These are phyloP conservation scores for Psilocybe sp. DNA, from an alignment of 768 basidiomycete species.

Conservation along the genomic window DNA sequence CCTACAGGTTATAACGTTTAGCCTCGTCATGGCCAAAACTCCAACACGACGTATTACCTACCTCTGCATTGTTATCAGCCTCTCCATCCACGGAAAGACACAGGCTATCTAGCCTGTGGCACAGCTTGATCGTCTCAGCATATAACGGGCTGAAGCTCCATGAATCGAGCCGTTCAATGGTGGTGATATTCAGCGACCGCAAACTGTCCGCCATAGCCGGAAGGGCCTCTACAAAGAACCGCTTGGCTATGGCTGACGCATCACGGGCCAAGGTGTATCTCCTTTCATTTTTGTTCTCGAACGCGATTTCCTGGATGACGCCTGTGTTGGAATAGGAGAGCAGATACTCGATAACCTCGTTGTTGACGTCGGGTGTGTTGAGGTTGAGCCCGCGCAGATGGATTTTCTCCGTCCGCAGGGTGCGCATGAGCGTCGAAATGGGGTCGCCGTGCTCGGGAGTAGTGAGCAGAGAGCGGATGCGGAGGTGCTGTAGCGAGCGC, in stretches of 20 bases:
- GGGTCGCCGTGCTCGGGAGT: slow-evolving; percentile 3
- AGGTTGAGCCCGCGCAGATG: slow-evolving; percentile 6
- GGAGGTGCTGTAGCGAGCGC: slow-evolving; percentile 4
- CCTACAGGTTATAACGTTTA: too few relatives aligned
- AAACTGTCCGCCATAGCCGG: neutral
- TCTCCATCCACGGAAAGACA: too few relatives aligned
- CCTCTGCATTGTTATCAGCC: too few relatives aligned
- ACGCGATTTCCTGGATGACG: slow-evolving; percentile 1
- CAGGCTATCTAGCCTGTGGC: too few relatives aligned
- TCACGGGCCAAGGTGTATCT: neutral
- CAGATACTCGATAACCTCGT: slow-evolving; percentile 10
- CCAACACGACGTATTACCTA: too few relatives aligned
- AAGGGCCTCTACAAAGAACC: slow-evolving; percentile 4
- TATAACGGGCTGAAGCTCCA: too few relatives aligned
- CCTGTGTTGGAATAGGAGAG: neutral
- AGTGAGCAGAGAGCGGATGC: slow-evolving; percentile 5
- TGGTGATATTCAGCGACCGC: too few relatives aligned
- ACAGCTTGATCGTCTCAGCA: too few relatives aligned
- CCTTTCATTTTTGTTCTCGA: slow-evolving; percentile 2
- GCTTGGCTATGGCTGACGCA: neutral
- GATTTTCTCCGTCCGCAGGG: slow-evolving; percentile 5
- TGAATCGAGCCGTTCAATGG: too few relatives aligned
- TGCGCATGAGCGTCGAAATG: slow-evolving; percentile 5
- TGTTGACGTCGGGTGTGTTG: slow-evolving; percentile 7
- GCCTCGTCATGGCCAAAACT: too few relatives aligned